These are phyloP conservation scores for Cladosporium halotolerans DNA, from an alignment of 2,329 filamentous ascomycete genomes.

Conservation along the genomic window DNA sequence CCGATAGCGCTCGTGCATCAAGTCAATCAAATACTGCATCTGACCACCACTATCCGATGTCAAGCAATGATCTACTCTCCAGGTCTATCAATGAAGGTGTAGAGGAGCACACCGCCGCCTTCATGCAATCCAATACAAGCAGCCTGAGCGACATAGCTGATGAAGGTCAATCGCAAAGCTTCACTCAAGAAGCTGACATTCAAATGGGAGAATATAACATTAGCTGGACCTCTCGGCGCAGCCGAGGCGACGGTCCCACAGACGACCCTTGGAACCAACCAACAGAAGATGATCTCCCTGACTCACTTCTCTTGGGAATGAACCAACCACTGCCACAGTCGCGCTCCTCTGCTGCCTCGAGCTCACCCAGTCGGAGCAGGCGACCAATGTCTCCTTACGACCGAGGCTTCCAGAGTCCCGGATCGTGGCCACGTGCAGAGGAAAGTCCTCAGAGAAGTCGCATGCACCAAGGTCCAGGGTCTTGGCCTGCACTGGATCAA, in stretches of 20 bases:
- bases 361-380: slow-evolving; percentile 10
- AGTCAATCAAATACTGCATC: too few species aligned
- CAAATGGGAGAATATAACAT: slow-evolving; percentile 32
- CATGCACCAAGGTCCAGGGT: slow-evolving; percentile 17
- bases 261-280: slow-evolving; percentile 29
- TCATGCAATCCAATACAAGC: too few species aligned
- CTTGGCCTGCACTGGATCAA: slow-evolving; percentile 23
- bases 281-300: slow-evolving; percentile 26
- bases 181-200: slow-evolving; percentile 24
- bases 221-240: slow-evolving; percentile 30
- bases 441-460: slow-evolving; percentile 17
- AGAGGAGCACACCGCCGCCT: too few species aligned
- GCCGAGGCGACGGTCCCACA: slow-evolving; percentile 18
- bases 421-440: slow-evolving; percentile 26
- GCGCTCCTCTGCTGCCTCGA: slow-evolving; percentile 2
- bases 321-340: slow-evolving; percentile 4
- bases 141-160: too few species aligned
- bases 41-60: too few species aligned
- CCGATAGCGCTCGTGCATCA: neutral
- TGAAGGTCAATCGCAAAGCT: neutral
- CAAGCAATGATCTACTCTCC: too few species aligned
- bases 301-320: slow-evolving; percentile 21
- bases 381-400: slow-evolving; percentile 22
- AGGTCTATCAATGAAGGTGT: too few species aligned
- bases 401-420: slow-evolving; percentile 18